These are phyloP conservation scores for Brettanomyces anomalus DNA, from an alignment of 805 yeast species.

Conservation along the genomic window DNA sequence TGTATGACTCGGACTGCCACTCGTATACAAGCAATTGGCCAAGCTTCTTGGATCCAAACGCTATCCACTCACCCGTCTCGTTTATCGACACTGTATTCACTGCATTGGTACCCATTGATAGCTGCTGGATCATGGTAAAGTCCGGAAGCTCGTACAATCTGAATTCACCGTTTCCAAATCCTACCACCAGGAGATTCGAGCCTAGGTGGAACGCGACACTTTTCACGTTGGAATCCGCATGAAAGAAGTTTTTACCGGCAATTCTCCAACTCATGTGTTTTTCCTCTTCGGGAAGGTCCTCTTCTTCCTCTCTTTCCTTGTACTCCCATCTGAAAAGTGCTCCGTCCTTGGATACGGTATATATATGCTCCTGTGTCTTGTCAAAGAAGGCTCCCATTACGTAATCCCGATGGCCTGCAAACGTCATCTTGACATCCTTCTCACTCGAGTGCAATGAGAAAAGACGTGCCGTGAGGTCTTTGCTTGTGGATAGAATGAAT, in stretches of 20 bases:
- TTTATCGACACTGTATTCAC: conserved; percentile 78
- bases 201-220: conserved; percentile 78
- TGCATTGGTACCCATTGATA: conserved; percentile 86
- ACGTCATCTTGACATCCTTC: conserved; percentile 70
- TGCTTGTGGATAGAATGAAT: conserved; percentile 76
- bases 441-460: conserved; percentile 68
- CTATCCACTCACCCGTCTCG: conserved; percentile 90
- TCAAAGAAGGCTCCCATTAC: conserved; percentile 84
- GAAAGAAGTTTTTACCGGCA: conserved; percentile 65
- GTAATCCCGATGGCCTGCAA: conserved; percentile 88
- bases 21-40: conserved; percentile 97
- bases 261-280: conserved; percentile 70
- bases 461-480: conserved; percentile 82
- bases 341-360: conserved; percentile 90
- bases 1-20: conserved; percentile 97
- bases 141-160: conserved; percentile 81
- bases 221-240: conserved; percentile 59
- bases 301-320: conserved; percentile 44
- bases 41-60: conserved; percentile 80
- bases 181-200: conserved; percentile 71
- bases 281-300: conserved; percentile 35
- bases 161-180: conserved; percentile 85
- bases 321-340: conserved; percentile 92
- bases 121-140: conserved; percentile 71
- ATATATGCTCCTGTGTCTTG: conserved; percentile 79